phyloP scores from a whole-genome alignment of 83 land plant genomes.

The Larix sibirica region DNA sequence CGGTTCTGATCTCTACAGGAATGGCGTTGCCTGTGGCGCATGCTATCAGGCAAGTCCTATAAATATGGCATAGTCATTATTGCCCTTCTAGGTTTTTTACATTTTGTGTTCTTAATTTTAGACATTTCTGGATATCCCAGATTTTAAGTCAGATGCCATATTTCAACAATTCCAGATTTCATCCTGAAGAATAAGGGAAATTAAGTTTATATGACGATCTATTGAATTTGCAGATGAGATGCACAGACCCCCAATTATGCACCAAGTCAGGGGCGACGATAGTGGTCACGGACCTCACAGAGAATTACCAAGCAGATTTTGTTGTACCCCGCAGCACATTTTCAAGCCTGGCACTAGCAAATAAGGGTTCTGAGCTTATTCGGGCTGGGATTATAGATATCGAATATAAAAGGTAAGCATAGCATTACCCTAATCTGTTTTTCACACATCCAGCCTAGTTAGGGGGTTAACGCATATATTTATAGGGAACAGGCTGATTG shows the following conservation, averaged over 20 bases:
- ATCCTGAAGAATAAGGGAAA: not conserved
- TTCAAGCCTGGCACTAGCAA: conserved; percentile 30
- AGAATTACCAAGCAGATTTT: conserved; percentile 28
- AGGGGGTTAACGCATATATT: too few relatives aligned
- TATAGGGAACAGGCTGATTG: too few relatives aligned
- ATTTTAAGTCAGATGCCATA: not conserved
- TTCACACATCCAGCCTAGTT: too few relatives aligned
- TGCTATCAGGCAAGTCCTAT: conserved; percentile 10
- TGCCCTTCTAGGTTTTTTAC: too few relatives aligned
- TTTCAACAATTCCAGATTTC: not conserved
- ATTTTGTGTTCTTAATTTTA: too few relatives aligned
- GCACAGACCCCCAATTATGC: conserved; percentile 16
- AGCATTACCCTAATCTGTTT: too few relatives aligned
- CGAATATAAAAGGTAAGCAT: conserved; percentile 35
- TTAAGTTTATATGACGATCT: too few relatives aligned
- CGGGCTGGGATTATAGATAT: conserved; percentile 31
- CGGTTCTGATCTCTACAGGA: conserved; percentile 13
- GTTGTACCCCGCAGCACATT: conserved; percentile 42
- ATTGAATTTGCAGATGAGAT: conserved; percentile 13
- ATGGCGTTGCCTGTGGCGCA: conserved; percentile 20
- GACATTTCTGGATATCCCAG: too few relatives aligned
- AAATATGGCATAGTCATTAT: not conserved
- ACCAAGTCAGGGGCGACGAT: conserved; percentile 13
- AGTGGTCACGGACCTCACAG: conserved; percentile 15
- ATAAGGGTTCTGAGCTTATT: conserved; percentile 23